Conservation (phyloP, 1,139 yeast species). For the Taphrina communis region DNA sequence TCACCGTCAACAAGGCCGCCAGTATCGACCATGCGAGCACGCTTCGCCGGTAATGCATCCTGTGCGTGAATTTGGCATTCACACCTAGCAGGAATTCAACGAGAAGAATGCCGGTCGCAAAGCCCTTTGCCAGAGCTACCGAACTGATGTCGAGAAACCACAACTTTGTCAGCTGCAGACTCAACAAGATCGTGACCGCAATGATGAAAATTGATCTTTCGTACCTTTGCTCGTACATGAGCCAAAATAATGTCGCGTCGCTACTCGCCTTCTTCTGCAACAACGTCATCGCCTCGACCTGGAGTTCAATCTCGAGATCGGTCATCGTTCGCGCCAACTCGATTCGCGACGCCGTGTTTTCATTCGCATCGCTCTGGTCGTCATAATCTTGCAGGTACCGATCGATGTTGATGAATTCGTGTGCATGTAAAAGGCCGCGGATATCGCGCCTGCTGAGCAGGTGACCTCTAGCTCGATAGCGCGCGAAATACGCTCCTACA, state of each 20-base stretch:
- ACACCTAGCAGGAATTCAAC: conserved; percentile 1
- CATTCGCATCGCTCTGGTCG: background rate
- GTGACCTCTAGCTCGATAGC: conserved; percentile 5
- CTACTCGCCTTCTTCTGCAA: background rate
- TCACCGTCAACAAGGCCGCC: background rate
- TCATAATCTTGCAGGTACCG: conserved; percentile 3
- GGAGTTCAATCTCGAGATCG: background rate
- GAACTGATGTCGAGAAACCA: background rate
- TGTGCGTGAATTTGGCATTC: conserved; percentile 8
- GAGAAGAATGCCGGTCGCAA: background rate
- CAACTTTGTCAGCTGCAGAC: background rate
- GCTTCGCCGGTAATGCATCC: background rate
- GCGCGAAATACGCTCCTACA: background rate
- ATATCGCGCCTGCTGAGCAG: conserved; percentile 12
- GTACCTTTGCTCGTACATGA: conserved; percentile 5
- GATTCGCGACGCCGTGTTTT: background rate
- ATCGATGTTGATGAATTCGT: background rate
- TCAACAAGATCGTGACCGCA: background rate
- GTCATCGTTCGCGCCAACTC: background rate
- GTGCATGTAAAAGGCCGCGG: background rate
- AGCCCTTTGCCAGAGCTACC: background rate
- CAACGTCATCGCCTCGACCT: background rate
- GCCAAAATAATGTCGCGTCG: conserved; percentile 2
- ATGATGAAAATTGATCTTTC: background rate
- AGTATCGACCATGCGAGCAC: conserved; percentile 7